These are phyloP conservation scores for Dactylonectria macrodidyma DNA, from an alignment of 2,329 filamentous ascomycete genomes.

Conservation along the genomic window DNA sequence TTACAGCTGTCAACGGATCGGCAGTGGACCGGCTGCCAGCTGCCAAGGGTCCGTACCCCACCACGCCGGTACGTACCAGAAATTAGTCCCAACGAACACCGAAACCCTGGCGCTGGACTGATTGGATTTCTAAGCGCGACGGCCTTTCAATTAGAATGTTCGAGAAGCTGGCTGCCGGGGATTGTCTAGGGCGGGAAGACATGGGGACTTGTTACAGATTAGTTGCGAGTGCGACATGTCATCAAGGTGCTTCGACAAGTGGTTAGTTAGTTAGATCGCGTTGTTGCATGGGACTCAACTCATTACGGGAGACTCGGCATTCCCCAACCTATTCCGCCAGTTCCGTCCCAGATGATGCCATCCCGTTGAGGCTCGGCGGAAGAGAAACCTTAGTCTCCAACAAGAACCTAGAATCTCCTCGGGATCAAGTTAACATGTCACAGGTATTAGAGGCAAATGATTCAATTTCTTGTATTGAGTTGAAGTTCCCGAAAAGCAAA, in stretches of 20 bases:
- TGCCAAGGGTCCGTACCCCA: no score
- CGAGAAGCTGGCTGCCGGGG: slow-evolving; percentile 41
- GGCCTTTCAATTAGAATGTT: slow-evolving; percentile 42
- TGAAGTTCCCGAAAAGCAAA: neutral
- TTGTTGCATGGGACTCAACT: neutral
- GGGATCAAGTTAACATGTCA: neutral
- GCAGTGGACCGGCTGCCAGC: neutral
- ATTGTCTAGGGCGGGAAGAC: slow-evolving; percentile 11
- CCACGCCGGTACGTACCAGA: neutral
- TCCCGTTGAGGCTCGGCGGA: slow-evolving; percentile 1
- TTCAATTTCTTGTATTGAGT: no score
- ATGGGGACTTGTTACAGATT: neutral
- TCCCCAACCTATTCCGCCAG: neutral
- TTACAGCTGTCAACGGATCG: no score
- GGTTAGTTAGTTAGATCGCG: neutral
- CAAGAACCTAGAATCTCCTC: neutral
- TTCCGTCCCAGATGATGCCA: neutral
- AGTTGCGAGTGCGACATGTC: neutral
- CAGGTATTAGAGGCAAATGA: neutral
- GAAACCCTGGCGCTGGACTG: slow-evolving; percentile 19
- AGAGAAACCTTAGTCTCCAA: neutral
- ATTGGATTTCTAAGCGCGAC: slow-evolving; percentile 51
- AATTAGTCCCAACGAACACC: slow-evolving; percentile 4
- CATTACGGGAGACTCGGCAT: neutral
- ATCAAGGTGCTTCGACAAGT: no score